Evolutionary conservation across 2,329 filamentous ascomycete species (phyloP).

Genomic region (Biscogniauxia marginata): DNA sequence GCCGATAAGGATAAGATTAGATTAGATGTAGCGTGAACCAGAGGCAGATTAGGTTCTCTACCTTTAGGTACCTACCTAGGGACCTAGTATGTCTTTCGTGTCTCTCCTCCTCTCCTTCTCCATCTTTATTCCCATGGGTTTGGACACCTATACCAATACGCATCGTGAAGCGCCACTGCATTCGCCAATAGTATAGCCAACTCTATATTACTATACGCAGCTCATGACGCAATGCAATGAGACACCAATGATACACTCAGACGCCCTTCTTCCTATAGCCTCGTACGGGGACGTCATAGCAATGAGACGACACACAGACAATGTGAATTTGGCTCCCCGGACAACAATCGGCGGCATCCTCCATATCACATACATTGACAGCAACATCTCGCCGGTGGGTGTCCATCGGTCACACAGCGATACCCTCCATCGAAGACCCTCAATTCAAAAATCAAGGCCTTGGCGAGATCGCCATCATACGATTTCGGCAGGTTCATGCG

Average conservation of each 20-base stretch:
- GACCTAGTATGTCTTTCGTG: no score
- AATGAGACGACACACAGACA: neutral
- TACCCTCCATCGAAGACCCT: neutral
- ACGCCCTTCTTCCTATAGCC: neutral
- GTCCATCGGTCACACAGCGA: neutral
- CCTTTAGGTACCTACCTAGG: no score
- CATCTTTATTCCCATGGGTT: neutral
- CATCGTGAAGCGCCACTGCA: neutral
- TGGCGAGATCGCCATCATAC: neutral
- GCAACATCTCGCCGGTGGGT: neutral
- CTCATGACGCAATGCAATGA: neutral
- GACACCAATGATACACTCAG: neutral
- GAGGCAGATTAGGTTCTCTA: no score
- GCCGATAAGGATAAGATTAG: neutral
- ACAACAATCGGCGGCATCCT: neutral
- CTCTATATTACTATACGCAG: neutral
- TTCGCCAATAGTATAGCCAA: neutral
- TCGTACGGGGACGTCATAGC: neutral
- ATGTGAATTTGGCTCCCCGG: neutral
- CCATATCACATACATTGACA: neutral
- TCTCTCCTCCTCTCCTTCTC: neutral
- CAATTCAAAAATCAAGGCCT: neutral
- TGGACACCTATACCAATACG: neutral
- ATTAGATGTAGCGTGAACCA: no score
- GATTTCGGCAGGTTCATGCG: neutral